A percentile compares a stretch with the other conserved stretches of the same genome.
These are phyloP conservation scores for Scutellaria galericulata DNA, from an alignment of 257 asterid genomes.

Conservation along the genomic window DNA sequence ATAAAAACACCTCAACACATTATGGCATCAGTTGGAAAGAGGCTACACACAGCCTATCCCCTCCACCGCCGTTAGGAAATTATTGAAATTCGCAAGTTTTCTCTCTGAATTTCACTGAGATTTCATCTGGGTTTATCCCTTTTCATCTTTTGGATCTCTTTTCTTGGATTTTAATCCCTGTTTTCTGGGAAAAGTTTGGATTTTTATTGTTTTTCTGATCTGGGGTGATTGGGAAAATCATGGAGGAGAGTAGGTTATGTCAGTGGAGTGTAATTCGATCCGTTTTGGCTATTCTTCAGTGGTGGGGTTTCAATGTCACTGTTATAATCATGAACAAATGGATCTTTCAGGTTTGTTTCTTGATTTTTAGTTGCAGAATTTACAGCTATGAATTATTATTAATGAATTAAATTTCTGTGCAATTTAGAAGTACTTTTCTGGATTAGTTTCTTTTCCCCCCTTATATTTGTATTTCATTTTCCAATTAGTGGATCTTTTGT, in stretches of 20 bases:
- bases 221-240: slow-evolving; percentile 39
- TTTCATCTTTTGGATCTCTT: slow-evolving; percentile 23
- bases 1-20: slow-evolving; percentile 32
- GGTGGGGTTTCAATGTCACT: slow-evolving; percentile 92
- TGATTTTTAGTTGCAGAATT: neutral
- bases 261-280: slow-evolving; percentile 77
- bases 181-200: slow-evolving; percentile 21
- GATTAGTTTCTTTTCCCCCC: slow-evolving; percentile 14
- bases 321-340: slow-evolving; percentile 87
- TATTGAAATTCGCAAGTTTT: slow-evolving; percentile 19
- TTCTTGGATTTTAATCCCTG: slow-evolving; percentile 5
- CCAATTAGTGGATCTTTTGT: slow-evolving; percentile 25
- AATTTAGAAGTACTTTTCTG: slow-evolving; percentile 3
- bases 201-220: slow-evolving; percentile 39
- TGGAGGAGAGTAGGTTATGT: slow-evolving; percentile 60
- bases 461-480: neutral
- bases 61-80: slow-evolving; percentile 38
- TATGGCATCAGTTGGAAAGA: slow-evolving; percentile 38
- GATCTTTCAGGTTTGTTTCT: slow-evolving; percentile 78
- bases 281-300: slow-evolving; percentile 68
- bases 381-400: neutral
- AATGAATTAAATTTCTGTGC: neutral
- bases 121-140: slow-evolving; percentile 32
- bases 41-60: slow-evolving; percentile 40
- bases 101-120: slow-evolving; percentile 1